Conservation (phyloP, 768 basidiomycete genomes). For the Peribolospora kevripleyi region DNA sequence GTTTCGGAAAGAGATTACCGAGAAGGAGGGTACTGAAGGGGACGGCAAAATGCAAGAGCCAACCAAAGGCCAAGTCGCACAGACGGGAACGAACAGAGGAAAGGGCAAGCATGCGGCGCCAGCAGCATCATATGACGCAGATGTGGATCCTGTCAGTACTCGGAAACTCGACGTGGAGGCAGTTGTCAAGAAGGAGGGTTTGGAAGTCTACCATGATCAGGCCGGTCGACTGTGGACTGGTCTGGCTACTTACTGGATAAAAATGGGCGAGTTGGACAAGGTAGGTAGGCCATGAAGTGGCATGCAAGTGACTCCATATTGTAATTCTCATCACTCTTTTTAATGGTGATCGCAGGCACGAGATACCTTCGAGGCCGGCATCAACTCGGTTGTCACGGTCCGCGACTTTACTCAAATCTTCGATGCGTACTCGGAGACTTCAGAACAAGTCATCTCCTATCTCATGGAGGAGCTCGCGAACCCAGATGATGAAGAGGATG, state of each 20-base stretch:
- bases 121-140: constrained; percentile 37
- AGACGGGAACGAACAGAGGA: background rate
- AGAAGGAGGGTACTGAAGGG: constrained; percentile 25
- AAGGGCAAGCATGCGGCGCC: background rate
- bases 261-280: constrained; percentile 73
- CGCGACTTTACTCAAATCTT: constrained; percentile 96
- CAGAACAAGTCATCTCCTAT: constrained; percentile 64
- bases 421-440: constrained; percentile 84
- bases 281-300: constrained; percentile 1
- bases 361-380: constrained; percentile 58
- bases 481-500: constrained; percentile 51
- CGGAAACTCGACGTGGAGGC: constrained; percentile 61
- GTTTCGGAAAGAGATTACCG: constrained; percentile 23
- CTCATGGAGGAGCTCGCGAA: constrained; percentile 67
- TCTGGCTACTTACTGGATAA: constrained; percentile 93
- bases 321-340: background rate
- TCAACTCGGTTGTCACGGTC: constrained; percentile 63
- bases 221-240: constrained; percentile 91
- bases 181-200: constrained; percentile 63
- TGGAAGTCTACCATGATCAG: constrained; percentile 81
- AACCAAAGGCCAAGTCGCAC: constrained; percentile 8
- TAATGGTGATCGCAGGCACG: constrained; percentile 3
- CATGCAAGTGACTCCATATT: background rate
- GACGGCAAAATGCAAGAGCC: constrained; percentile 17
- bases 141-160: constrained; percentile 50